Percentiles rank a stretch among this genome's conserved stretches.
Conservation (phyloP, 1,139 yeast species). For the Pichia sp. region DNA sequence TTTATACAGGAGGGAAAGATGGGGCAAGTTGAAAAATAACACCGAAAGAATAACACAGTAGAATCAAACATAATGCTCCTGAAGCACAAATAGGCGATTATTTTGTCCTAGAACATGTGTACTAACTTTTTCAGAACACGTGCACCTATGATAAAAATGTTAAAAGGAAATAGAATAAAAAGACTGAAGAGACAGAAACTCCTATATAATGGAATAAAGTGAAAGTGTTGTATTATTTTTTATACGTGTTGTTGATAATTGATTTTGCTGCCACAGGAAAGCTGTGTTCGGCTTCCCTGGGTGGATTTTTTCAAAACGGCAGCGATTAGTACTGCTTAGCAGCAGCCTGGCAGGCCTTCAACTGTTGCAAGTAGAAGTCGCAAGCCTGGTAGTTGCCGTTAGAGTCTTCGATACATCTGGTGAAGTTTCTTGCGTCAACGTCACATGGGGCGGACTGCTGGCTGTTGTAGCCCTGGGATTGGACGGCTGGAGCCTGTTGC, state of each 20-base stretch:
- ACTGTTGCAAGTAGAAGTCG: conserved; percentile 93
- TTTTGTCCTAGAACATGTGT: background rate
- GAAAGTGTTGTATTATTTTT: background rate
- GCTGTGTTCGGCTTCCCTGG: too few species aligned
- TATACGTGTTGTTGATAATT: conserved; percentile 24
- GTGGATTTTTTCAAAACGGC: too few species aligned
- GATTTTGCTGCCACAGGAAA: too few species aligned
- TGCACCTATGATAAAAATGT: background rate
- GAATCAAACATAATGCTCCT: background rate
- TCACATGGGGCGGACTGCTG: conserved; percentile 68
- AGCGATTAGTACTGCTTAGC: conserved; percentile 63
- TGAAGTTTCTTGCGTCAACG: conserved; percentile 88
- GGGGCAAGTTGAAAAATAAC: background rate
- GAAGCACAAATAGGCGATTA: background rate
- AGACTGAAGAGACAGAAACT: background rate
- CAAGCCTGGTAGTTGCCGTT: conserved; percentile 95
- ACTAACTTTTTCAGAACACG: background rate
- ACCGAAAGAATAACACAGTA: background rate
- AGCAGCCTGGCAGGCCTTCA: conserved; percentile 96
- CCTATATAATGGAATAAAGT: conserved; percentile 2
- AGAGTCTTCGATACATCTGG: conserved; percentile 91
- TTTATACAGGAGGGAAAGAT: background rate
- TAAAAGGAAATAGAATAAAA: background rate
- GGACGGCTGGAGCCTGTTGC: conserved; percentile 33
- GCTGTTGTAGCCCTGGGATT: conserved; percentile 34